Conservation (phyloP, 2,329 filamentous ascomycete species). For the Ceratocystis variospora region DNA sequence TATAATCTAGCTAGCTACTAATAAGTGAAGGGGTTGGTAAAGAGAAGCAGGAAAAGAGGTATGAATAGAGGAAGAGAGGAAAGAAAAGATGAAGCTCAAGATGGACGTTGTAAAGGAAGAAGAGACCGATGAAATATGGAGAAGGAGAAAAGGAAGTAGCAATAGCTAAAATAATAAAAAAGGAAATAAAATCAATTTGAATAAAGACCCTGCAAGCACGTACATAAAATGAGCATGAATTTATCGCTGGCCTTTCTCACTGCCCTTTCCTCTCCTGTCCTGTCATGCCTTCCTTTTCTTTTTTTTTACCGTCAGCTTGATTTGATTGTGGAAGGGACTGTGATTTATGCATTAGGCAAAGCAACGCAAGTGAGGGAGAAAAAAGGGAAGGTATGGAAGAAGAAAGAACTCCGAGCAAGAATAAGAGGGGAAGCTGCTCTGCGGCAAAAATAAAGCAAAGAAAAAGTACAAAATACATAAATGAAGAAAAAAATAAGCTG, state of each 20-base stretch:
- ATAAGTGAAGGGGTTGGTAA: neutral
- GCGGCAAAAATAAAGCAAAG: neutral
- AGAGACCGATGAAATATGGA: constrained; percentile 1
- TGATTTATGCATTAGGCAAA: constrained; percentile 8
- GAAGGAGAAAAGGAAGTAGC: neutral
- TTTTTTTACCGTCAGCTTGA: neutral
- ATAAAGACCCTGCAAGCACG: neutral
- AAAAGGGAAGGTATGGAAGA: neutral
- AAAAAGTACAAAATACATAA: neutral
- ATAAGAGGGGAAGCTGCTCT: constrained; percentile 3
- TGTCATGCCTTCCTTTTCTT: neutral
- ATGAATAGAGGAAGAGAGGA: neutral
- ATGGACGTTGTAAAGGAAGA: neutral
- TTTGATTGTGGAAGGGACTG: constrained; percentile 5
- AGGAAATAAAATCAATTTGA: neutral
- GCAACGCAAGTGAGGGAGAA: neutral
- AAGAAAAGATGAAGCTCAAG: neutral
- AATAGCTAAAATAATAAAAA: constrained; percentile 6
- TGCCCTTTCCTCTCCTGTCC: neutral
- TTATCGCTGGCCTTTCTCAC: neutral
- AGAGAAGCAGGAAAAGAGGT: neutral
- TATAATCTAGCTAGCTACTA: no score
- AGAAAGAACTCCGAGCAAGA: constrained; percentile 3
- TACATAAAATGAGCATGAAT: neutral
- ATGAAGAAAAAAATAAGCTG: neutral